Percentiles rank a stretch among this genome's conserved stretches.
These are phyloP conservation scores for Monsonia emarginata DNA, from an alignment of 441 rosid genomes.

Conservation along the genomic window DNA sequence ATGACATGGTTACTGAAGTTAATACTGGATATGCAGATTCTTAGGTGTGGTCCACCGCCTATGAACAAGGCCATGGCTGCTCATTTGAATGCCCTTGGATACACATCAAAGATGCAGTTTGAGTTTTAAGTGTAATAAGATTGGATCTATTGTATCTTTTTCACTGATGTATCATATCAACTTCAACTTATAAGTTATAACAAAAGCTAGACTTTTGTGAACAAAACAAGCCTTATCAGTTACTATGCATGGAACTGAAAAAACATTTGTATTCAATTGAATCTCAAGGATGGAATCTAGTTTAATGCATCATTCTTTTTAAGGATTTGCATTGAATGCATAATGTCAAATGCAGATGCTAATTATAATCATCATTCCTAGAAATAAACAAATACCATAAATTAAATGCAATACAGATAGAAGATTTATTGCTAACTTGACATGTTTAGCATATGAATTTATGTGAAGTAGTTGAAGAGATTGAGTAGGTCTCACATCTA, in stretches of 20 bases:
- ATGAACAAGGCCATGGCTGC: conserved; percentile 83
- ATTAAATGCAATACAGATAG: not conserved
- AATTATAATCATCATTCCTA: not conserved
- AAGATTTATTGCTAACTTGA: not conserved
- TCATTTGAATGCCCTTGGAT: conserved; percentile 57
- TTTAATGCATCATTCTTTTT: not conserved
- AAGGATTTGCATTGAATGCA: not conserved
- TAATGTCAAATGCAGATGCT: not conserved
- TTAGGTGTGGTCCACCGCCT: conserved; percentile 82
- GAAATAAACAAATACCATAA: not conserved
- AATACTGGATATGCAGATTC: conserved; percentile 28
- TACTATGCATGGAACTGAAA: not conserved
- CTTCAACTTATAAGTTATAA: too few relatives aligned
- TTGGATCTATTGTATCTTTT: too few relatives aligned
- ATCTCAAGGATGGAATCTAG: not conserved
- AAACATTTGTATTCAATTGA: not conserved
- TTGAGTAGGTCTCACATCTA: not conserved
- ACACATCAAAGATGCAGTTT: conserved; percentile 60
- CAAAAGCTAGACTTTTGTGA: not conserved
- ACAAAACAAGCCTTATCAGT: too few relatives aligned
- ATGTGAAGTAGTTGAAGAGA: not conserved
- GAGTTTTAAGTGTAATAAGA: too few relatives aligned
- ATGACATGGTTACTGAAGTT: not conserved
- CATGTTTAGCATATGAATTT: not conserved
- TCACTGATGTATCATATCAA: too few relatives aligned